Evolutionary conservation across 169 alveolate genomes (phyloP).

Genomic region (Fabrea salina): DNA sequence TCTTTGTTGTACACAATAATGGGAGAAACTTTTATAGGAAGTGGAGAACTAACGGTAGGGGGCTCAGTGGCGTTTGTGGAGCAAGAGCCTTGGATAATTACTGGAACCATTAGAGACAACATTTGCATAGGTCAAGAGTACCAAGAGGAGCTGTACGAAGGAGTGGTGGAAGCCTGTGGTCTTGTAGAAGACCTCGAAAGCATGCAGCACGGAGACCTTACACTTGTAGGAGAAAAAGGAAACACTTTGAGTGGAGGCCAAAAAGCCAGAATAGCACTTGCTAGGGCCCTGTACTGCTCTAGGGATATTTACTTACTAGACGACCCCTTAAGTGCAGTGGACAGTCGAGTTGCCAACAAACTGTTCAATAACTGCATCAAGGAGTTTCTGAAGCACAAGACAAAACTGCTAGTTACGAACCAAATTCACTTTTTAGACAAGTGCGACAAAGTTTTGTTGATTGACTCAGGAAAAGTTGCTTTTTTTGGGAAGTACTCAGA

Average conservation of each 20-base stretch:
- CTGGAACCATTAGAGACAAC: conserved; percentile 83
- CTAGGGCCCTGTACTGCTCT: conserved; percentile 81
- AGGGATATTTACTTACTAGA: conserved; percentile 81
- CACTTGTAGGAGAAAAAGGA: conserved; percentile 88
- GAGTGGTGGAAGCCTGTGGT: conserved; percentile 55
- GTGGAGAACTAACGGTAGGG: conserved; percentile 17
- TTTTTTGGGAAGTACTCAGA: not conserved
- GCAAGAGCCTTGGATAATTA: conserved; percentile 83
- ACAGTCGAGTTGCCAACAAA: conserved; percentile 66
- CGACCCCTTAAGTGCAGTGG: conserved; percentile 84
- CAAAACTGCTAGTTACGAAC: conserved; percentile 81
- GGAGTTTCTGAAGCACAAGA: conserved; percentile 59
- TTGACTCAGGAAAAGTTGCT: conserved; percentile 38
- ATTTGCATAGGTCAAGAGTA: conserved; percentile 82
- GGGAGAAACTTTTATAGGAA: not conserved
- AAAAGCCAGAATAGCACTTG: conserved; percentile 81
- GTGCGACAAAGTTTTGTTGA: conserved; percentile 74
- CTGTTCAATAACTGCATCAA: conserved; percentile 71
- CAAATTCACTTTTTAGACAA: conserved; percentile 51
- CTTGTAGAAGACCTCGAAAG: conserved; percentile 75
- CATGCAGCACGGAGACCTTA: conserved; percentile 77
- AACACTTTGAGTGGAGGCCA: conserved; percentile 86
- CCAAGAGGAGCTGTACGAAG: conserved; percentile 46
- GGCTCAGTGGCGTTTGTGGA: conserved; percentile 65
- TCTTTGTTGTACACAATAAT: not conserved